Evolutionary conservation across 306 rosid genomes (phyloP).

Genomic region (Pachyrhizus erosus): DNA sequence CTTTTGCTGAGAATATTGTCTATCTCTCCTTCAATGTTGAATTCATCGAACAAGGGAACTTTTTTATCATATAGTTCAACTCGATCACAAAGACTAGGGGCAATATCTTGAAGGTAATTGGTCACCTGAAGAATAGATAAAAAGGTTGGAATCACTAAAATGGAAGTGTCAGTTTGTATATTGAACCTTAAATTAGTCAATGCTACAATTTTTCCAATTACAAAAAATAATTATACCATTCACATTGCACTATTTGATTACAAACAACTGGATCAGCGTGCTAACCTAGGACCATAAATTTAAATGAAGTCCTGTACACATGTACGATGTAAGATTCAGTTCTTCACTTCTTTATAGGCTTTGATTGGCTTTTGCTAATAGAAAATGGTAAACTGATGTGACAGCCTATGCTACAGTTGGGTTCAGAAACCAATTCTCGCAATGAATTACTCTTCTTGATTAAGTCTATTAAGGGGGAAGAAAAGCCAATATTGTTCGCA

Average conservation of each 20-base stretch:
- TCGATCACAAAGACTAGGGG: constrained; percentile 93
- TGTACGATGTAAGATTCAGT: constrained; percentile 24
- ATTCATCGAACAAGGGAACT: constrained; percentile 88
- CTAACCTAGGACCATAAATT: constrained; percentile 28
- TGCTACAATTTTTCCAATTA: constrained; percentile 15
- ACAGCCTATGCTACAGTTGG: constrained; percentile 20
- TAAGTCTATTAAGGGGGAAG: constrained; percentile 4
- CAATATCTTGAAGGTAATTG: constrained; percentile 96
- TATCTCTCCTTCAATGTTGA: constrained; percentile 89
- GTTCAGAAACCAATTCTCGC: constrained; percentile 18
- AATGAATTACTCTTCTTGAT: constrained; percentile 1
- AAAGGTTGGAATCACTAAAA: constrained; percentile 37
- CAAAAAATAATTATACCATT: constrained; percentile 34
- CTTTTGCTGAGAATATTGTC: constrained; percentile 89
- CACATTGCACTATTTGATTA: constrained; percentile 22
- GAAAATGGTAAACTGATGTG: constrained; percentile 4
- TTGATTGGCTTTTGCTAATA: constrained; percentile 21
- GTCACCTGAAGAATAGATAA: constrained; percentile 68
- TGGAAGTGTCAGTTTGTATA: constrained; percentile 25
- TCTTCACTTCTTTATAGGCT: constrained; percentile 23
- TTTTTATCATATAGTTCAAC: constrained; percentile 77
- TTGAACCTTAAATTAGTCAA: constrained; percentile 29
- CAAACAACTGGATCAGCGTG: constrained; percentile 35
- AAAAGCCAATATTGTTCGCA: constrained; percentile 23
- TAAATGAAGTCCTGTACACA: constrained; percentile 14